These are phyloP conservation scores for Pulchroboletus neoregius DNA, from an alignment of 1,284 basidiomycete genomes.

Conservation along the genomic window DNA sequence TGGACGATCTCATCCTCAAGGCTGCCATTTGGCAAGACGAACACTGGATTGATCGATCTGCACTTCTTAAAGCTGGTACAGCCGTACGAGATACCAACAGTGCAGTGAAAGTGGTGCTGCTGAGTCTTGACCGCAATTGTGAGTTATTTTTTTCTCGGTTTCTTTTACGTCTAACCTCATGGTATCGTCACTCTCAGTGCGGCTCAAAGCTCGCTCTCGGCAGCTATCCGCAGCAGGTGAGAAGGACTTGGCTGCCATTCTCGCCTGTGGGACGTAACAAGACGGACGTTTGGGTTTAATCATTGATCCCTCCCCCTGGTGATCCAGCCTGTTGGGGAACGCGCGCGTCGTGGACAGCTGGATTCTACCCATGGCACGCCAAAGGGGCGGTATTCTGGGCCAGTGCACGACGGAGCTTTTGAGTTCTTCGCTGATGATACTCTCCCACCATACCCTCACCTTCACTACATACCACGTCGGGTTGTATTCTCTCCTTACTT, in stretches of 20 bases:
- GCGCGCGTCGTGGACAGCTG: conserved; percentile 9
- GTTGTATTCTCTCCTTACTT: conserved; percentile 8
- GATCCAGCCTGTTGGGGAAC: conserved; percentile 8
- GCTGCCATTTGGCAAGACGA: conserved; percentile 90
- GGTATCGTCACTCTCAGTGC: conserved; percentile 44
- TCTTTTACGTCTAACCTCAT: conserved; percentile 19
- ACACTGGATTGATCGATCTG: conserved; percentile 85
- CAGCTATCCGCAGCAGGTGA: conserved; percentile 76
- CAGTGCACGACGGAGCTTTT: conserved; percentile 7
- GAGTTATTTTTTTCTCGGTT: conserved; percentile 35
- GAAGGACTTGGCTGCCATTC: conserved; percentile 63
- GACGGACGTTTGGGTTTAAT: conserved; percentile 1
- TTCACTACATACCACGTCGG: conserved; percentile 19
- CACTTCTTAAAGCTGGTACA: conserved; percentile 51
- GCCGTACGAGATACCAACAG: conserved; percentile 37
- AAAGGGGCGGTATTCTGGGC: conserved; percentile 13
- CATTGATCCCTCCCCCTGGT: conserved; percentile 2
- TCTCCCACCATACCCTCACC: conserved; percentile 24
- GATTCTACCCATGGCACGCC: conserved; percentile 29
- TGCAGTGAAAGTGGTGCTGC: conserved; percentile 79
- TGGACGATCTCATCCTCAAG: conserved; percentile 94
- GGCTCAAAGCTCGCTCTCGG: conserved; percentile 79
- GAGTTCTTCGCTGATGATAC: conserved; percentile 5
- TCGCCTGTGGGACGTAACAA: conserved; percentile 41
- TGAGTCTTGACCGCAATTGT: conserved; percentile 92